Percentiles rank a stretch among this genome's conserved stretches.
Conservation (phyloP, 2,329 filamentous ascomycete genomes). For the Alternaria postmessia region DNA sequence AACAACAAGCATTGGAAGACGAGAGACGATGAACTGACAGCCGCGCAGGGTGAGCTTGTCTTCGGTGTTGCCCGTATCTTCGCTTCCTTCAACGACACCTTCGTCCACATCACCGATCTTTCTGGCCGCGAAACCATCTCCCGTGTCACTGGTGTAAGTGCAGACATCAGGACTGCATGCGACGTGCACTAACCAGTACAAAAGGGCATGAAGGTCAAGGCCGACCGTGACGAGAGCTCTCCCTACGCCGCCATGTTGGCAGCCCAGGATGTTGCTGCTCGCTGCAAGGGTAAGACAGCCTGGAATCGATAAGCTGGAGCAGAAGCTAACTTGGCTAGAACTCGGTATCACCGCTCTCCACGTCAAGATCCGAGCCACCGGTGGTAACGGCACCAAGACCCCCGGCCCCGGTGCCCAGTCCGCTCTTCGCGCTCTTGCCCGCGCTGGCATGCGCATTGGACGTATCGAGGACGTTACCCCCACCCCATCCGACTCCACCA, state of each 20-base stretch:
- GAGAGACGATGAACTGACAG: constrained; percentile 29
- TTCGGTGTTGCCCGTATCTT: constrained; percentile 99
- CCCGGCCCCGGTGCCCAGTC: constrained; percentile 99
- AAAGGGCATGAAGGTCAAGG: constrained; percentile 90
- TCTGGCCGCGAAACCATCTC: constrained; percentile 98
- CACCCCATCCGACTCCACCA: constrained; percentile 98
- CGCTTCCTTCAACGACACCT: constrained; percentile 73
- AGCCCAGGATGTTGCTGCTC: constrained; percentile 88
- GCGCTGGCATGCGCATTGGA: constrained; percentile 99
- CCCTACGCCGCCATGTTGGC: constrained; percentile 99
- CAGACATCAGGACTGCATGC: not conserved
- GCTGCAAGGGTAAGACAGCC: constrained; percentile 68
- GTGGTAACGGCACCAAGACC: constrained; percentile 99
- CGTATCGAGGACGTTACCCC: constrained; percentile 99
- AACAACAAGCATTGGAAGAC: constrained; percentile 2
- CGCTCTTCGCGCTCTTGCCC: constrained; percentile 96
- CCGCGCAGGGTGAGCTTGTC: constrained; percentile 81
- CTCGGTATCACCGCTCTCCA: constrained; percentile 93
- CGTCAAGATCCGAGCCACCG: constrained; percentile 99
- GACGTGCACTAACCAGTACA: constrained; percentile 9
- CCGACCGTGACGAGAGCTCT: constrained; percentile 96
- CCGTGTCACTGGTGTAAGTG: constrained; percentile 91
- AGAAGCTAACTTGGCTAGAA: constrained; percentile 52
- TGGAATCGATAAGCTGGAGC: not conserved
- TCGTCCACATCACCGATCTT: constrained; percentile 99